Base-by-base conservation (phyloP, 495 filamentous ascomycete species). In the Xylaria bambusicola region DNA sequence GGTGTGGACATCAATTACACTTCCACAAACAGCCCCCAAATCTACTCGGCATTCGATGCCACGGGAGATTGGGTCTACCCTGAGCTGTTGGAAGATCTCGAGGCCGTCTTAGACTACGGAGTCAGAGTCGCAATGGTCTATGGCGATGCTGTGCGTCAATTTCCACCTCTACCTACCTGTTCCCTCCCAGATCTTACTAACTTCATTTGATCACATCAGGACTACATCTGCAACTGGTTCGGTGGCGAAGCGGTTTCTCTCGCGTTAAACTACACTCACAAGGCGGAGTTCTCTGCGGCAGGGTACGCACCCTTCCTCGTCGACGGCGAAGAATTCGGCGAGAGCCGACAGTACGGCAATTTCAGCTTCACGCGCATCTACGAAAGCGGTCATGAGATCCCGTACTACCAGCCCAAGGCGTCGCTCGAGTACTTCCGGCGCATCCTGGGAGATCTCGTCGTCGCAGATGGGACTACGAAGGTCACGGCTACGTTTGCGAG, bases 321-420 rank as follows among this genome's bases (percentile, higher is more conserved):
- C 13, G 67, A 74, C 38, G 75, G 69, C 17, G 55, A 62, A 33
- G 65, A 69, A 44, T 69, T 70, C 41, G 70, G 70, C n/a, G 56
- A 65, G 46, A 68, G 58, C 27, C 52, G 77, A 69, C 85, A 88
- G 59, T 78, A 80, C 56, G 86, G 84, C 1, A 81, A 84, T 63
- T 86, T 88, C 62, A 82, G 81, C 44, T 90, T 89, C 64, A 78
- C 80, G 10, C 78, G 86, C 0, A 73, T 88, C 48, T 84, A 82
- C 63, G 72, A 85, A 58, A 81, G 78, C 35, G 85, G 86, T 0
- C 84, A 86, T 58, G 74, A 82, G 60, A 82, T 85, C 1, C 85
- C 86, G 1, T 84, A 80, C 58, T 88, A 88, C 57, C 85, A 87
- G 62, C 85, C 86, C 3, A 73, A 74, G n/a, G 62, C 73, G 9